Evolutionary conservation across 371 early-diverging fungal genomes (phyloP), one percentile per base, ranked within the genome.

Genomic region (Zopfochytrium polystomum): DNA sequence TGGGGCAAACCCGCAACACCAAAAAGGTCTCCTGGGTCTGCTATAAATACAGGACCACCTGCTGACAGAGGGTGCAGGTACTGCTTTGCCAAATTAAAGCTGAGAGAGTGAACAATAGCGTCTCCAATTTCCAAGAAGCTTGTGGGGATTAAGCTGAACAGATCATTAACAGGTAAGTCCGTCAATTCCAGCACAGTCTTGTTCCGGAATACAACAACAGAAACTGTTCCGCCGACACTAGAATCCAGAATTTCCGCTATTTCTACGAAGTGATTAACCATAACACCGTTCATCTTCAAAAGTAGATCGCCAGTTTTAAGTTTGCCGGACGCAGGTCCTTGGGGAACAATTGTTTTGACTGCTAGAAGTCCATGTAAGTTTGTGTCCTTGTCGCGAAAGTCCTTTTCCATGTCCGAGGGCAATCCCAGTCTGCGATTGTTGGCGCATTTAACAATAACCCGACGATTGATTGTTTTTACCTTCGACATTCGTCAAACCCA

Each of bases 401-500:
- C 38, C 38, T 38, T 38, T 38, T 38, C 38, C 70, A 42, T 65
- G 63, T 26, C 68, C 66, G 31, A 23, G 29, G 44, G 4, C 27
- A 32, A 51, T 30, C 20, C 50, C 42, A 30, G 34, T 52, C 27
- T 52, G 11, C 11, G 31, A 52, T 52, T 11, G 11, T 9, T 52
- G 27, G 11, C 30, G 26, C 43, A 11, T 42, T 18, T 11, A 25
- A 18, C n/a, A 31, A 20, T 6, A n/a, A 29, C 31, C 31, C 3
- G 2, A 13, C 11, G 11, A 25, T 2, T 2, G 54, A 34, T 27
- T 25, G 13, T 38, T 44, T 22, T 49, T 26, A 18, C 59, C 27
- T 87, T 47, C 96, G 93, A 66, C 90, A 91, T 47, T 88, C 89
- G 15, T 84, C 84, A 0, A 87, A 85, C 65, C 84, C 89, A 18